These are phyloP conservation scores for Scutellaria barbata DNA, from an alignment of 257 asterid species.

Conservation along the genomic window DNA sequence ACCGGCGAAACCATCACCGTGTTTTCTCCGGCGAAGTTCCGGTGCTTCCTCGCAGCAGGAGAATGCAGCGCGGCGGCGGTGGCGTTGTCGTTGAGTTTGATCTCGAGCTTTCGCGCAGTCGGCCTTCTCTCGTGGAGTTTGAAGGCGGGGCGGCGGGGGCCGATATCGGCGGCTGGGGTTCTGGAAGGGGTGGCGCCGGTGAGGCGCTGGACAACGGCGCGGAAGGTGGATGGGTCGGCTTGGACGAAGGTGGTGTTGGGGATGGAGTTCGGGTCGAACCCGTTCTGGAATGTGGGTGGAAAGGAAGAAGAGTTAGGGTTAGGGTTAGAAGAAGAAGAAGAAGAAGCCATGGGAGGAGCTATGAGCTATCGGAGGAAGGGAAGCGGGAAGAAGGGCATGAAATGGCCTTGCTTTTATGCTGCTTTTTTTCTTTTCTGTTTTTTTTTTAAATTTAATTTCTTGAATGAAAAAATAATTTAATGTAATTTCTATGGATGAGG, in stretches of 20 bases:
- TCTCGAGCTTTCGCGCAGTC: constrained; percentile 59
- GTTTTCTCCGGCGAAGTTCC: constrained; percentile 36
- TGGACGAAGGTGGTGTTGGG: constrained; percentile 75
- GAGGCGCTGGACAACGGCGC: constrained; percentile 73
- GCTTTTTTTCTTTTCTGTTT: background rate
- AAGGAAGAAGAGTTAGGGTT: constrained; percentile 28
- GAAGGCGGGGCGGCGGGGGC: constrained; percentile 53
- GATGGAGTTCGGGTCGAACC: constrained; percentile 44
- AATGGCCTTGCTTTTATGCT: constrained; percentile 42
- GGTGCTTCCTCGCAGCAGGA: constrained; percentile 27
- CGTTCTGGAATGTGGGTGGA: constrained; percentile 39
- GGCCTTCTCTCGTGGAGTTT: constrained; percentile 79
- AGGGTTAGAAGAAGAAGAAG: constrained; percentile 28
- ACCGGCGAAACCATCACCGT: constrained; percentile 69
- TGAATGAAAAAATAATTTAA: background rate
- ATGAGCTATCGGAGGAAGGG: constrained; percentile 10
- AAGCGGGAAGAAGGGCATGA: constrained; percentile 40
- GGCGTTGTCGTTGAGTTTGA: constrained; percentile 50
- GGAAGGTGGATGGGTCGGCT: constrained; percentile 85
- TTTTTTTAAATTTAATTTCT: background rate
- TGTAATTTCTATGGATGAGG: constrained; percentile 15
- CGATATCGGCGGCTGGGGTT: constrained; percentile 40
- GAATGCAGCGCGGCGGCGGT: constrained; percentile 27
- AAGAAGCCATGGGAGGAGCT: constrained; percentile 40
- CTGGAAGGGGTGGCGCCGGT: constrained; percentile 51